Evolutionary conservation across 1,284 basidiomycete genomes (phyloP).

Genomic region (Polyporus tsugae): DNA sequence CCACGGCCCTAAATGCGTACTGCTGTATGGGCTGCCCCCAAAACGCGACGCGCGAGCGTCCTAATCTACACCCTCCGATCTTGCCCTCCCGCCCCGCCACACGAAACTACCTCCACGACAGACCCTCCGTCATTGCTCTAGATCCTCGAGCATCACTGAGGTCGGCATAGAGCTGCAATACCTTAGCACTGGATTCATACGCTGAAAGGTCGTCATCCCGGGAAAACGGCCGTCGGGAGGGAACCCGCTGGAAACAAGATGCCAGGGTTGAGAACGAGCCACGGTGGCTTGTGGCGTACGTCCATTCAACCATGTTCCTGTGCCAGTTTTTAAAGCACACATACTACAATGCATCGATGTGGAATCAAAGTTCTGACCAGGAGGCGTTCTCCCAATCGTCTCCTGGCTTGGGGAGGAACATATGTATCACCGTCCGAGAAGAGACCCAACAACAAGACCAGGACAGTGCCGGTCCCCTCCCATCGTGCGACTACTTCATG

Average conservation of each 20-base stretch:
- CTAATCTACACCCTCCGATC: conserved; percentile 1
- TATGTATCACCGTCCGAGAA: background rate
- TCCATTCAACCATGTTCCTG: background rate
- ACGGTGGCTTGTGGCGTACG: background rate
- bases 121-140: background rate
- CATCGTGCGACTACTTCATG: background rate
- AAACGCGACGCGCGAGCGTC: background rate
- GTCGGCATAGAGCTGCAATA: background rate
- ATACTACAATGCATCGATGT: background rate
- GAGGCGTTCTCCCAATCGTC: background rate
- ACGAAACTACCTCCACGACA: background rate
- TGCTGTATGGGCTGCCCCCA: background rate
- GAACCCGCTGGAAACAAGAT: background rate
- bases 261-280: background rate
- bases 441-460: background rate
- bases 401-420: background rate
- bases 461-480: background rate
- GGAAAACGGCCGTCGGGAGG: background rate
- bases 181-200: background rate
- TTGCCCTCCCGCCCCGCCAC: background rate
- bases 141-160: background rate
- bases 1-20: conserved; percentile 5
- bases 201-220: background rate
- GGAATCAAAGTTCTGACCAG: background rate
- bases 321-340: background rate